A percentile compares a stretch with the other conserved stretches of the same genome.
These are phyloP conservation scores for Leccinum fuscescens DNA, from an alignment of 1,284 basidiomycete genomes.

Conservation along the genomic window DNA sequence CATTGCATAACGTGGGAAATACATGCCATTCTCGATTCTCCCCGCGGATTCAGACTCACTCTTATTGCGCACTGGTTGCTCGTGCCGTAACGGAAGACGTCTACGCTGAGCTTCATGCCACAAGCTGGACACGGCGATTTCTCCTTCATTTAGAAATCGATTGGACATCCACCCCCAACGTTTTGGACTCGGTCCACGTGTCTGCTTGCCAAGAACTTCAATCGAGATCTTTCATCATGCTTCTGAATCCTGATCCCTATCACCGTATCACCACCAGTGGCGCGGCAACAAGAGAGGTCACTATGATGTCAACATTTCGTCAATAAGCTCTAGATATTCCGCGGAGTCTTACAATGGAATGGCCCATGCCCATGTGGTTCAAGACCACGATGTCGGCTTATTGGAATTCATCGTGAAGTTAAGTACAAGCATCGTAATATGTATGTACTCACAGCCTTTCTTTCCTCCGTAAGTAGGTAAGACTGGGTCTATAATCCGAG, in stretches of 20 bases:
- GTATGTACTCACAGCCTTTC: neutral
- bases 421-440: neutral
- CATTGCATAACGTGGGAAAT: constrained; percentile 18
- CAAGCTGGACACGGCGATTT: neutral
- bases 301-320: neutral
- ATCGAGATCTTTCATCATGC: neutral
- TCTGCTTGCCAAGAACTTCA: neutral
- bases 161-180: neutral
- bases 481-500: neutral
- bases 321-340: neutral
- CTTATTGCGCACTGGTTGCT: neutral
- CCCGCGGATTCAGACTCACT: neutral
- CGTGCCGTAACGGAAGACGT: neutral
- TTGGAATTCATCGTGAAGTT: neutral
- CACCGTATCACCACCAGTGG: neutral
- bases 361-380: neutral
- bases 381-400: neutral
- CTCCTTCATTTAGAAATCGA: neutral
- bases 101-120: neutral
- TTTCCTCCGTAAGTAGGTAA: neutral
- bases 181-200: neutral
- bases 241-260: neutral
- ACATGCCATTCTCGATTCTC: neutral
- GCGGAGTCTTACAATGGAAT: constrained; percentile 4
- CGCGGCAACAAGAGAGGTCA: neutral